Conservation (phyloP, 129 eudicot species). For the Flaveria robusta region DNA sequence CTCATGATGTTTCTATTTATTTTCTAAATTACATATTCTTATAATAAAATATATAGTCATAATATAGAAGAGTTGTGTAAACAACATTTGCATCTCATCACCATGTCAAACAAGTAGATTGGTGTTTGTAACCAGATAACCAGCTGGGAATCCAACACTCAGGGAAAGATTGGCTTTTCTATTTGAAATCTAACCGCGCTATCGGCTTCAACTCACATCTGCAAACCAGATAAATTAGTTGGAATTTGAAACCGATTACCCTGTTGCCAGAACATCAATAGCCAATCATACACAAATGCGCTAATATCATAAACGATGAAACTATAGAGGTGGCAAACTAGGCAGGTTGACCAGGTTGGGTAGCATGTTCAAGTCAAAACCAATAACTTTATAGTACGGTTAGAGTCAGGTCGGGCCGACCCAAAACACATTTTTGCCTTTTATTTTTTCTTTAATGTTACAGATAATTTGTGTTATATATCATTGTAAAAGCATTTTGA, state of each 20-base stretch:
- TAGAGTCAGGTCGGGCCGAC: not conserved
- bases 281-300: not conserved
- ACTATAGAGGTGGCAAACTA: not conserved
- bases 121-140: conserved; percentile 10
- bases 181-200: not conserved
- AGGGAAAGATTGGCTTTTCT: not conserved
- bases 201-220: conserved; percentile 31
- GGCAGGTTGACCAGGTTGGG: not conserved
- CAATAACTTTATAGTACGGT: not conserved
- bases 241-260: not conserved
- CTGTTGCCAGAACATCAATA: not conserved
- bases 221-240: conserved; percentile 1
- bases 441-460: not conserved
- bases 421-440: not conserved
- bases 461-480: not conserved
- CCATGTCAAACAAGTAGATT: not conserved
- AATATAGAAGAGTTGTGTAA: conserved; percentile 12
- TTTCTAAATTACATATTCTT: conserved; percentile 1
- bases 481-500: not conserved
- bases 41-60: not conserved
- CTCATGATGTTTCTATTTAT: not conserved
- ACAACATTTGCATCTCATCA: conserved; percentile 11
- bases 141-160: conserved; percentile 6
- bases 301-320: conserved; percentile 2
- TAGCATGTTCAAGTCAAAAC: not conserved